Conservation (phyloP, 495 filamentous ascomycete species). For the Tuber calosporum region DNA sequence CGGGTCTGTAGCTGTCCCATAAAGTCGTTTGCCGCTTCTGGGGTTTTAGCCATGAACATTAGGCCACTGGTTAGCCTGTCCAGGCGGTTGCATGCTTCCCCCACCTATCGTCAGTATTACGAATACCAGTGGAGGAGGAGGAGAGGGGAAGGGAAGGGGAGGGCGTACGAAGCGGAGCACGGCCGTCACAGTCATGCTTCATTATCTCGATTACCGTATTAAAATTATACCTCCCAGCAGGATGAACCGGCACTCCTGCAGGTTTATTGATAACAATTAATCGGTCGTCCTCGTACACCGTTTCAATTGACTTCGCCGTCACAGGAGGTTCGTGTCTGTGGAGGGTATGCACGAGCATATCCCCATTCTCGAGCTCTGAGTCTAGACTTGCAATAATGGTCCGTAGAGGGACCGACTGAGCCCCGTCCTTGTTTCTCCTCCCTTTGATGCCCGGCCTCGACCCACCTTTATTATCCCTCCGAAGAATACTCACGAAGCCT, state of each 20-base stretch:
- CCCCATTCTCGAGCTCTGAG: slow-evolving; percentile 65
- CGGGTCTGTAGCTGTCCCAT: slow-evolving; percentile 62
- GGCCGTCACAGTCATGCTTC: slow-evolving; percentile 66
- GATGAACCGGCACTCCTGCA: slow-evolving; percentile 86
- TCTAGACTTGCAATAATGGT: slow-evolving; percentile 35
- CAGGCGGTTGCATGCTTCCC: slow-evolving; percentile 74
- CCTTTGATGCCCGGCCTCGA: slow-evolving; percentile 12
- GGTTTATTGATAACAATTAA: slow-evolving; percentile 96
- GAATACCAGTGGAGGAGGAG: too few relatives aligned
- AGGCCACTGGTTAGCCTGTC: slow-evolving; percentile 89
- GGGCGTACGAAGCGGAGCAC: slow-evolving; percentile 54
- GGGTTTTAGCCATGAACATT: slow-evolving; percentile 90
- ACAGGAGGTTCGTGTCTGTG: slow-evolving; percentile 96
- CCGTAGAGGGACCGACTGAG: slow-evolving; percentile 41
- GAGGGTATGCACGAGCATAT: slow-evolving; percentile 83
- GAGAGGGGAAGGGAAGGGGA: not conserved
- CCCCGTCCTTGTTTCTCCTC: slow-evolving; percentile 65
- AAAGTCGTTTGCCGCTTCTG: slow-evolving; percentile 70
- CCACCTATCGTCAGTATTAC: not conserved
- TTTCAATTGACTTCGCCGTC: slow-evolving; percentile 64
- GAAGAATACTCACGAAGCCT: slow-evolving; percentile 46
- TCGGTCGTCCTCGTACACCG: slow-evolving; percentile 83
- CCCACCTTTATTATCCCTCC: slow-evolving; percentile 2
- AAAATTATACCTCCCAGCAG: slow-evolving; percentile 89
- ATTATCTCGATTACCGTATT: slow-evolving; percentile 92